Evolutionary conservation across 2,329 filamentous ascomycete genomes (phyloP), one percentile per base, ranked within the genome.

Genomic region (Ophiocordyceps camponoti-rufipedis): DNA sequence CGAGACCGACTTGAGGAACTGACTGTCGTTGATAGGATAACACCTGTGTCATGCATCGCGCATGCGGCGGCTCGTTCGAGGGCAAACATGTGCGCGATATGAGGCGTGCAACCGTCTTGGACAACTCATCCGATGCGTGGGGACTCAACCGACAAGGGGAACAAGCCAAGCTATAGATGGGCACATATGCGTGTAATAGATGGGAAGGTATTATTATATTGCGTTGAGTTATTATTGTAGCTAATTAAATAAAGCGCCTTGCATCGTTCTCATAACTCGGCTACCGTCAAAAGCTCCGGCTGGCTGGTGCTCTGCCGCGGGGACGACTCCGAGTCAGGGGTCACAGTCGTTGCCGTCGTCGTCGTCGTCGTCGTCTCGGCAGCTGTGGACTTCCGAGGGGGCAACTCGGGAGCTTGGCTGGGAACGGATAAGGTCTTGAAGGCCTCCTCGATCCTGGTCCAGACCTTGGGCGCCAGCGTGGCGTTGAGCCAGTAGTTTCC

Each of bases 81-180:
- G 44, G 44, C 35, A 45, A 41, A 16, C 29, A 45, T 33, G 23
- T 41, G 13, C 44, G 44, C 16, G 44, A 45, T 28, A 32, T 45
- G 44, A 40, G 44, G 19, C 23, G 38, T 9, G 38, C 44, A 3
- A 41, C 44, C n/a, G 38, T 45, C 5, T 45, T 41, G n/a, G 44
- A 45, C 16, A 9, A 12, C 44, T 45, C 38, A 1, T 32, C 44
- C 4, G 41, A 9, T 10, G 44, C 44, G 14, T 45, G 44, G 43
- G 43, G 43, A 10, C 28, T 44, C 18, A 23, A 44, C 18, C 8
- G 29, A 13, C 9, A n/a, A 13, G 35, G 11, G 35, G 35, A 39
- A n/a, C 29, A 31, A 11, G n/a, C 35, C 35, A 39, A 39, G 35
- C 35, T 39, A 9, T 39, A 18, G 16, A 18, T 8, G 35, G 35